Conservation (phyloP, 768 basidiomycete genomes). For the Lactifluus subvellereus region DNA sequence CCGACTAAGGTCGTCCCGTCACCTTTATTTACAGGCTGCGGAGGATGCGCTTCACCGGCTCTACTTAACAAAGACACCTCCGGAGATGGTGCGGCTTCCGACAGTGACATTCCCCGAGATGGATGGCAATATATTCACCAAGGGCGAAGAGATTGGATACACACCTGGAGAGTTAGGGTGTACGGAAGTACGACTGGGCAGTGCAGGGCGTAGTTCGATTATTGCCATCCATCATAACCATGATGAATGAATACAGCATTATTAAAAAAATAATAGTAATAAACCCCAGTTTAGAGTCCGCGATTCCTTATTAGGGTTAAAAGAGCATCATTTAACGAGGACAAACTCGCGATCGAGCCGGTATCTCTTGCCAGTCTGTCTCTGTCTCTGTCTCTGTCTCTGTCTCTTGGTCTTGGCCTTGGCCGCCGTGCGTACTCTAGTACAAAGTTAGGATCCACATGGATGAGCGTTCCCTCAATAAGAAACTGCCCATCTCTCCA, state of each 20-base stretch:
- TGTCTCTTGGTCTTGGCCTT: neutral
- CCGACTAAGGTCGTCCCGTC: slow-evolving; percentile 10
- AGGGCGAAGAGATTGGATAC: slow-evolving; percentile 44
- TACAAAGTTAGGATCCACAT: neutral
- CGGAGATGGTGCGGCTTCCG: slow-evolving; percentile 62
- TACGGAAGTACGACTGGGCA: slow-evolving; percentile 63
- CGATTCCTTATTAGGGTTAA: slow-evolving; percentile 9
- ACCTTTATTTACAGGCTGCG: slow-evolving; percentile 50
- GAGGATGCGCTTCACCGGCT: slow-evolving; percentile 81
- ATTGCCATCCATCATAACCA: neutral
- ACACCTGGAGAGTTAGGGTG: slow-evolving; percentile 49
- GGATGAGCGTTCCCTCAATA: neutral
- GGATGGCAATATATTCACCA: slow-evolving; percentile 48
- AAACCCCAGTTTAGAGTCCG: slow-evolving; percentile 12
- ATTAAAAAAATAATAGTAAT: neutral
- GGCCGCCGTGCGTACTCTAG: no score
- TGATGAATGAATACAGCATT: neutral
- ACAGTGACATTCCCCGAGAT: slow-evolving; percentile 64
- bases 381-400: neutral
- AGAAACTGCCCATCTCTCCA: slow-evolving; percentile 41
- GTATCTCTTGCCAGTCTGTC: neutral
- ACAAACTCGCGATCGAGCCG: no score
- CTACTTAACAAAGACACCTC: slow-evolving; percentile 74
- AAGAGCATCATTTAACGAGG: neutral
- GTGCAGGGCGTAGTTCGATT: slow-evolving; percentile 52